Base-by-base conservation (phyloP, 2,329 filamentous ascomycete genomes). In the Neofusicoccum parvum region DNA sequence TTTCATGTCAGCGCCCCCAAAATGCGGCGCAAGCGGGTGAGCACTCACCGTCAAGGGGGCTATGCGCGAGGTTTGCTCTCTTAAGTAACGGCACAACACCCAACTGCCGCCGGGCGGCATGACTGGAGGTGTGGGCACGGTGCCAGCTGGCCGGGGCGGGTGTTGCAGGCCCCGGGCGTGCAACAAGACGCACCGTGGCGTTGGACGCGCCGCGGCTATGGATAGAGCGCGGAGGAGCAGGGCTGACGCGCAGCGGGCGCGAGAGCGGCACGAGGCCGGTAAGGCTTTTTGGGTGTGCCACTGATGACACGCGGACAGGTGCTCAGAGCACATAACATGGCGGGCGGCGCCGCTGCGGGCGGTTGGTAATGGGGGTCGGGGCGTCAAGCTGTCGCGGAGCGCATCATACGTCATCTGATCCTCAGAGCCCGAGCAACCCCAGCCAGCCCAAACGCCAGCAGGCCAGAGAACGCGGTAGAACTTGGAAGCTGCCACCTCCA, bases 401-500 rank as follows among this genome's bases (percentile, higher is more conserved):
- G 14, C 37, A 11, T 23, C 27, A n/a, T 36, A 64, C 62, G 62
- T 64, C 62, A 64, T 64, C 27, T 64, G 39, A 62, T 62, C 32
- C 62, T 46, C 17, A 43, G 54, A 9, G 56, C 41, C 45, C 56
- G 43, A 60, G 56, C 56, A 60, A 36, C n/a, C 56, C 9, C 50
- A 53, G 50, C 50, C 48, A 50, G 48, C 48, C 48, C 48, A 50
- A 34, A 23, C 48, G 48, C 48, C 48, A 50, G 17, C 46, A 49
- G 37, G 36, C 39, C 56, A 64, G 32, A 64, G 62, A 65, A 65
- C n/a, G 14, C 46, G 32, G 51, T 49, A 65, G 63, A 65, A 65
- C 63, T 65, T 56, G 63, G 63, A 59, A 65, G 63, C 63, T 65
- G 51, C 51, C 63, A 48, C 48, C 58, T 39, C 32, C 39, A 34